These are phyloP conservation scores for Carnegiea gigantea DNA, from an alignment of 179 eudicot species.

Conservation along the genomic window DNA sequence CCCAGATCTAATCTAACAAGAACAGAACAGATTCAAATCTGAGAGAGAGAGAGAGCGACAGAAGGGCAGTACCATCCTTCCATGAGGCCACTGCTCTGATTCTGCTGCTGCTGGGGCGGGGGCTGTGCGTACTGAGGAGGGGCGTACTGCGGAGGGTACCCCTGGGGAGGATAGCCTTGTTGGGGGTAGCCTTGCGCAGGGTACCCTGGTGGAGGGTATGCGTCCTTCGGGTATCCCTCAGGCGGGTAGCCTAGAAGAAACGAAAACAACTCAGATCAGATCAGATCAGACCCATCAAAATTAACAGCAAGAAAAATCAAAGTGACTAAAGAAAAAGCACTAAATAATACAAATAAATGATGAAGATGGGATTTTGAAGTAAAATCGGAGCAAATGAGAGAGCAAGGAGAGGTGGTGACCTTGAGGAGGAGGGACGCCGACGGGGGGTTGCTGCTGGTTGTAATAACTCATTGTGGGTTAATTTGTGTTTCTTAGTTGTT, in stretches of 20 bases:
- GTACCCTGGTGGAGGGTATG: conserved; percentile 65
- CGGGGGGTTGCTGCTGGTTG: conserved; percentile 85
- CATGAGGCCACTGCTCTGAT: conserved; percentile 35
- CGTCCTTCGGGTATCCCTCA: conserved; percentile 71
- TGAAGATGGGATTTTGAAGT: no score
- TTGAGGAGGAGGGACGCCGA: conserved; percentile 90
- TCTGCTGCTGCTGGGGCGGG: conserved; percentile 52
- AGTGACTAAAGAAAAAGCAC: background rate
- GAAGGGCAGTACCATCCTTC: conserved; percentile 67
- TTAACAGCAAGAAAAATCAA: background rate
- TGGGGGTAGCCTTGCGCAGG: conserved; percentile 54
- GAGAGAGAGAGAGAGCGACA: background rate
- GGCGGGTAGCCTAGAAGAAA: conserved; percentile 58
- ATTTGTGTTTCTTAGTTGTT: background rate
- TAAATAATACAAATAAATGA: no score
- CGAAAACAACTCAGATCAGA: background rate
- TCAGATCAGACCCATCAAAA: conserved; percentile 1
- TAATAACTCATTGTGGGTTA: conserved; percentile 60
- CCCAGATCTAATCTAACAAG: conserved; percentile 20
- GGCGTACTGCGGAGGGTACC: conserved; percentile 52
- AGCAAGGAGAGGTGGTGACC: conserved; percentile 30
- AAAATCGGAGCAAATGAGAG: background rate
- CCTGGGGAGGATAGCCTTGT: conserved; percentile 45
- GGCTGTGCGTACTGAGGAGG: conserved; percentile 59
- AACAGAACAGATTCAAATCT: background rate